Percentiles rank a stretch among this genome's conserved stretches.
phyloP scores from a whole-genome alignment of 306 rosid species.

The Rosa multiflora region DNA sequence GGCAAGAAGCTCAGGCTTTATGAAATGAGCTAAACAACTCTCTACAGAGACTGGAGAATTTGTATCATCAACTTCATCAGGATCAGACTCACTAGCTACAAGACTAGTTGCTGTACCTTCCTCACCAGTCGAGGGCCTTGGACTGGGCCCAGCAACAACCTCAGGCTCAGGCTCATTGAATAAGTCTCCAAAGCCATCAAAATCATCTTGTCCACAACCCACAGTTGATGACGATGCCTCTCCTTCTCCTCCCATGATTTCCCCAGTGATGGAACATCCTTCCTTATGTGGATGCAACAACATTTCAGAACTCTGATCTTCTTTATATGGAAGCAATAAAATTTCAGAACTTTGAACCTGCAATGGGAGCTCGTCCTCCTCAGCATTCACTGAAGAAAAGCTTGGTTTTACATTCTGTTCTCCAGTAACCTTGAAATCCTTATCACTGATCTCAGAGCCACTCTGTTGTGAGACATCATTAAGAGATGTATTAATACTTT shows the following conservation, averaged over 20 bases:
- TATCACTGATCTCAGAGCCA: slow-evolving; percentile 43
- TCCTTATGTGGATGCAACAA: slow-evolving; percentile 79
- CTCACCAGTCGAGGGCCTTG: slow-evolving; percentile 53
- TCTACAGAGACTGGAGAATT: slow-evolving; percentile 87
- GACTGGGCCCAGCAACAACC: slow-evolving; percentile 57
- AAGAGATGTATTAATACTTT: slow-evolving; percentile 29
- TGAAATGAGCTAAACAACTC: slow-evolving; percentile 85
- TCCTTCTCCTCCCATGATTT: slow-evolving; percentile 39
- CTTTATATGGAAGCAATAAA: slow-evolving; percentile 41
- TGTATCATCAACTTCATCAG: slow-evolving; percentile 92
- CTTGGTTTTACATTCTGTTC: slow-evolving; percentile 35
- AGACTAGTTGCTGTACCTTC: slow-evolving; percentile 53
- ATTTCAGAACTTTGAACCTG: slow-evolving; percentile 75
- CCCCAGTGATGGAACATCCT: slow-evolving; percentile 45
- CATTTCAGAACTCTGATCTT: slow-evolving; percentile 56
- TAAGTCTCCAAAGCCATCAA: slow-evolving; percentile 82
- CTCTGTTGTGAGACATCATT: slow-evolving; percentile 37
- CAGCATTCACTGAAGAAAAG: slow-evolving; percentile 44
- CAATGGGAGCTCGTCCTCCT: slow-evolving; percentile 74
- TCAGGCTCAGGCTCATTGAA: slow-evolving; percentile 96
- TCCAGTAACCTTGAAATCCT: slow-evolving; percentile 25
- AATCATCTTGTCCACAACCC: slow-evolving; percentile 62
- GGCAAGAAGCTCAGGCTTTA: slow-evolving; percentile 86
- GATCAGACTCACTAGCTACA: slow-evolving; percentile 74
- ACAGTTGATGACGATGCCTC: slow-evolving; percentile 57